These are phyloP conservation scores for Beta vulgaris DNA, from an alignment of 148 eudicot species.

Conservation along the genomic window DNA sequence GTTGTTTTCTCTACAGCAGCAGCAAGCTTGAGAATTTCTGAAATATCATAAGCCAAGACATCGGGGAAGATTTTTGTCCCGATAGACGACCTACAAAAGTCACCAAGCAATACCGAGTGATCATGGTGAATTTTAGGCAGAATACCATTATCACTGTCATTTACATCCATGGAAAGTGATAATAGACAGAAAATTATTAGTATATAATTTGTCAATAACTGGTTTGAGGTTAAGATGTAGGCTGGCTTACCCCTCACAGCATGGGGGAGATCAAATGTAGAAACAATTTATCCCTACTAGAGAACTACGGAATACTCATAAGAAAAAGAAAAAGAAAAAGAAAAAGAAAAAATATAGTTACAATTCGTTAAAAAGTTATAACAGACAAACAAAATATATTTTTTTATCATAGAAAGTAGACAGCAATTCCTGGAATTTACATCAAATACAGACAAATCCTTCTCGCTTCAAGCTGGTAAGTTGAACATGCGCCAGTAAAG, in stretches of 20 bases:
- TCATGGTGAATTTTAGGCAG: background rate
- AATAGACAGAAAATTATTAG: background rate
- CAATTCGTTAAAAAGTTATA: too few relatives aligned
- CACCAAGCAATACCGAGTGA: background rate
- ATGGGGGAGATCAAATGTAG: background rate
- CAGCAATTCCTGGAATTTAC: background rate
- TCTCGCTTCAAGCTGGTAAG: background rate
- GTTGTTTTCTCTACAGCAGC: slow-evolving; percentile 98
- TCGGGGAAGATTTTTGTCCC: slow-evolving; percentile 77
- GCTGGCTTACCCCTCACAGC: background rate
- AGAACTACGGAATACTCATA: background rate
- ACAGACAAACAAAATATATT: too few relatives aligned
- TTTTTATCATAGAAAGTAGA: too few relatives aligned
- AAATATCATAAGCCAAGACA: slow-evolving; percentile 47
- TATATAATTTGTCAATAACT: too few relatives aligned
- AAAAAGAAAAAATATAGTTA: too few relatives aligned
- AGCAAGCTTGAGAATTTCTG: slow-evolving; percentile 77
- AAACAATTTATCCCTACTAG: background rate
- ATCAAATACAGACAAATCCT: background rate
- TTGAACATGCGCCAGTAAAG: background rate
- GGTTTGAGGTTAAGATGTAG: background rate
- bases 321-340: too few relatives aligned
- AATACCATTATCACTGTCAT: background rate
- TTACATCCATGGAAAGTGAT: background rate
- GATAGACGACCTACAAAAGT: slow-evolving; percentile 51